A percentile compares a stretch with the other conserved stretches of the same genome.
Conservation (phyloP, 2,329 filamentous ascomycete species). For the Mariannaea sp. region DNA sequence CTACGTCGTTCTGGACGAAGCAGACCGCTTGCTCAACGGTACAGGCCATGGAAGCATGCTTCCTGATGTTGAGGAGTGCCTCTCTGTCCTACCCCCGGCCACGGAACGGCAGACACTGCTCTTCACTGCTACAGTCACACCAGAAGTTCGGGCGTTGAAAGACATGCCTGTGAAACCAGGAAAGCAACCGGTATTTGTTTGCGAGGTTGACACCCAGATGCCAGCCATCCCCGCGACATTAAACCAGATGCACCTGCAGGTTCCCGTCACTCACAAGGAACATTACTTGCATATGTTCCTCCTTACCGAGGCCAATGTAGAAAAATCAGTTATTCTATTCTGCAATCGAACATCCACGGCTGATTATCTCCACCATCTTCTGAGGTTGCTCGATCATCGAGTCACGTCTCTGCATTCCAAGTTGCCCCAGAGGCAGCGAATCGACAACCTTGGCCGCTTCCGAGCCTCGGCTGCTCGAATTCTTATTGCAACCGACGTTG, state of each 20-base stretch:
- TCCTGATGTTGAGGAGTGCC: slow-evolving; percentile 88
- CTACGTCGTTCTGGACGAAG: slow-evolving; percentile 93
- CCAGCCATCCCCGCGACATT: slow-evolving; percentile 82
- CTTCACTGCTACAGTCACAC: slow-evolving; percentile 94
- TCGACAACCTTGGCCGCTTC: slow-evolving; percentile 88
- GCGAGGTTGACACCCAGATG: slow-evolving; percentile 78
- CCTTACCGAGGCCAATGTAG: slow-evolving; percentile 73
- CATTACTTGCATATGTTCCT: slow-evolving; percentile 93
- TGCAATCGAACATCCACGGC: slow-evolving; percentile 91
- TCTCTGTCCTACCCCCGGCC: slow-evolving; percentile 79
- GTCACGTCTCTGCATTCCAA: slow-evolving; percentile 90
- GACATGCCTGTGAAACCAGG: slow-evolving; percentile 71
- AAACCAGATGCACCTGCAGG: slow-evolving; percentile 82
- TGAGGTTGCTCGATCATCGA: slow-evolving; percentile 84
- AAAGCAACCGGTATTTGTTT: slow-evolving; percentile 82
- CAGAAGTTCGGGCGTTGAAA: slow-evolving; percentile 87
- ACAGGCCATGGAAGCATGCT: slow-evolving; percentile 83
- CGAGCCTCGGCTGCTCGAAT: slow-evolving; percentile 86
- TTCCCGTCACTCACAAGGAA: slow-evolving; percentile 90
- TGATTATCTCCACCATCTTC: slow-evolving; percentile 83
- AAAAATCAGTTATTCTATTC: slow-evolving; percentile 87
- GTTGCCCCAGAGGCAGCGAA: slow-evolving; percentile 82
- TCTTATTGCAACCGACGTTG: slow-evolving; percentile 93
- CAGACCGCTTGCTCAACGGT: slow-evolving; percentile 81
- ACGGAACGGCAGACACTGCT: slow-evolving; percentile 86